phyloP scores from a whole-genome alignment of 192 early-diverging fungal genomes.

The Coemansia sp. region DNA sequence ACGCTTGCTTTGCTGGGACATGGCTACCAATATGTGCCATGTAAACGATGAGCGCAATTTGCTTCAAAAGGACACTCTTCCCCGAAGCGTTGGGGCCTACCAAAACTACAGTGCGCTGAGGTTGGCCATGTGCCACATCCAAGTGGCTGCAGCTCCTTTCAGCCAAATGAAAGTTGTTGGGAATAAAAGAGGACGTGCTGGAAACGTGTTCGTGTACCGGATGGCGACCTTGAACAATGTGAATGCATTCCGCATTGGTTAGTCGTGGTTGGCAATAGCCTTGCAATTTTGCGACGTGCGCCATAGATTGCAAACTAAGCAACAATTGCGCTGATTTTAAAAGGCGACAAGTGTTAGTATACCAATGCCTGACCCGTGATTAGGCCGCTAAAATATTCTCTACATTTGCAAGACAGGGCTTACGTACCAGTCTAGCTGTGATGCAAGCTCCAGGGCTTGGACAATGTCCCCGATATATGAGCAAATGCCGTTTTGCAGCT shows the following conservation, averaged over 20 bases:
- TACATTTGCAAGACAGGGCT: background rate
- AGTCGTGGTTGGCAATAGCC: slow-evolving; percentile 30
- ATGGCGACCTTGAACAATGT: slow-evolving; percentile 30
- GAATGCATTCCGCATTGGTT: slow-evolving; percentile 12
- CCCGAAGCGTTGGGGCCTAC: slow-evolving; percentile 86
- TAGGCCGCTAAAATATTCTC: background rate
- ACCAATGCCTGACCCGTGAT: background rate
- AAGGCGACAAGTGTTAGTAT: background rate
- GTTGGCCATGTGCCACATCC: background rate
- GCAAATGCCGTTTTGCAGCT: slow-evolving; percentile 63
- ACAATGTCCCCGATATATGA: slow-evolving; percentile 59
- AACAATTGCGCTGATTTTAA: background rate
- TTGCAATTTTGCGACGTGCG: slow-evolving; percentile 10
- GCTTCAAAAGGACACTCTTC: slow-evolving; percentile 72
- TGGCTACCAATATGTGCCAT: slow-evolving; percentile 92
- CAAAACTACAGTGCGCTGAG: slow-evolving; percentile 60
- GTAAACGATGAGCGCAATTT: slow-evolving; percentile 74
- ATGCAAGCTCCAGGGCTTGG: slow-evolving; percentile 53
- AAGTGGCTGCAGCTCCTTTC: slow-evolving; percentile 20
- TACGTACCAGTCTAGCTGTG: slow-evolving; percentile 58
- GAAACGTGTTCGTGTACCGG: slow-evolving; percentile 57
- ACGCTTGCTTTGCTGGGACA: slow-evolving; percentile 72
- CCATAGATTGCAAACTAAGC: slow-evolving; percentile 34
- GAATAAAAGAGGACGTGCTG: slow-evolving; percentile 65
- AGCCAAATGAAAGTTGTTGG: slow-evolving; percentile 65